phyloP scores from a whole-genome alignment of 2,329 filamentous ascomycete genomes.

The Fonsecaea pugnacius region DNA sequence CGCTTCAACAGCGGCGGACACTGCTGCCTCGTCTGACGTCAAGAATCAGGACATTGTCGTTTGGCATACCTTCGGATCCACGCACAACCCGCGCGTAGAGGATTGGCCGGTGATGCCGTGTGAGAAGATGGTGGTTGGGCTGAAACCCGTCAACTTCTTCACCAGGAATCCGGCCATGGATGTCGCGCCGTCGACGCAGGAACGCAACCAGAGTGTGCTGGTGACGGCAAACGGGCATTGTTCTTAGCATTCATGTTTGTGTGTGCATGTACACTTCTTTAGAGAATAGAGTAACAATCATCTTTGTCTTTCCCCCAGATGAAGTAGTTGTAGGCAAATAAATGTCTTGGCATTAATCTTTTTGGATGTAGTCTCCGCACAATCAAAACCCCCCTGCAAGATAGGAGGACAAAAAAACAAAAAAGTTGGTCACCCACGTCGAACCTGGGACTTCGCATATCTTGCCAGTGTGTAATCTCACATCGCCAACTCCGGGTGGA shows the following conservation, averaged over 20 bases:
- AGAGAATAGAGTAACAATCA: neutral
- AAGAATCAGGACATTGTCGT: constrained; percentile 50
- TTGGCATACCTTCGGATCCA: constrained; percentile 52
- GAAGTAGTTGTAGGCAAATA: too few species aligned
- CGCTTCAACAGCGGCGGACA: constrained; percentile 31
- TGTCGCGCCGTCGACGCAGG: constrained; percentile 35
- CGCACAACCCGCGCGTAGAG: constrained; percentile 51
- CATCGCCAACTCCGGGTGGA: constrained; percentile 60
- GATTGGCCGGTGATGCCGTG: constrained; percentile 51
- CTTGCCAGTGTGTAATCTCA: constrained; percentile 55
- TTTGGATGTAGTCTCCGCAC: neutral
- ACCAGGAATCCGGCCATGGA: constrained; percentile 38
- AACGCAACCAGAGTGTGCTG: constrained; percentile 32
- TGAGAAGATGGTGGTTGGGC: constrained; percentile 38
- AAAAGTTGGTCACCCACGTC: constrained; percentile 43
- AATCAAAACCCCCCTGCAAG: neutral
- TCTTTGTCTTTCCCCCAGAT: neutral
- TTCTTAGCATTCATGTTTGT: neutral
- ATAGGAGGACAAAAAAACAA: constrained; percentile 9
- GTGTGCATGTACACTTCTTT: neutral
- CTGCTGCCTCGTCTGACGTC: constrained; percentile 38
- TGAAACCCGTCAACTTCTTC: constrained; percentile 43
- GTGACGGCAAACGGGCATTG: constrained; percentile 25
- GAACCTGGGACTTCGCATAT: constrained; percentile 40
- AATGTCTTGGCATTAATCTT: neutral